Conservation (phyloP, 202 grass and related monocot species). For the Panicum virgatum region DNA sequence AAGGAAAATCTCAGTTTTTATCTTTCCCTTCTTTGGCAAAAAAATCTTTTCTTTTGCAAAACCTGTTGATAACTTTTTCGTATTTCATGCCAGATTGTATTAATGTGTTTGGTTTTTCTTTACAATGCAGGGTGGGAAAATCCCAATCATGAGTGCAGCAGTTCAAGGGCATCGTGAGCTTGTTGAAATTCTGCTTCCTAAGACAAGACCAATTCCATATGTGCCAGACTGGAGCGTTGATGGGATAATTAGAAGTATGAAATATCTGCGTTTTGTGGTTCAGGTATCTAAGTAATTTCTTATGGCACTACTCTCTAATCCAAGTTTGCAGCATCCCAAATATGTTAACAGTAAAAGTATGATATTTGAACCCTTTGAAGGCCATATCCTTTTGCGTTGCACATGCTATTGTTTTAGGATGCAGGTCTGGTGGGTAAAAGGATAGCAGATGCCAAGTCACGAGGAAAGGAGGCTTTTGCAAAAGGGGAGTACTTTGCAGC, state of each 20-base stretch:
- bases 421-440: slow-evolving; percentile 3
- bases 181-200: slow-evolving; percentile 54
- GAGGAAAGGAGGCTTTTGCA: slow-evolving; percentile 42
- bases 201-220: slow-evolving; percentile 43
- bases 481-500: slow-evolving; percentile 50
- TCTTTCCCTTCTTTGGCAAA: background rate
- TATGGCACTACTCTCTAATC: no score
- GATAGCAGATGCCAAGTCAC: slow-evolving; percentile 38
- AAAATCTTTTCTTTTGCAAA: no score
- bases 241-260: slow-evolving; percentile 41
- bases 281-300: slow-evolving; percentile 24
- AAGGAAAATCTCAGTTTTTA: background rate
- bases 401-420: slow-evolving; percentile 24
- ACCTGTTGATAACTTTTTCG: background rate
- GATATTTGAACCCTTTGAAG: background rate
- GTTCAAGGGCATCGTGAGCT: slow-evolving; percentile 26
- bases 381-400: background rate
- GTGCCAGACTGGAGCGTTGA: slow-evolving; percentile 47
- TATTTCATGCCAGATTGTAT: background rate
- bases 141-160: slow-evolving; percentile 44
- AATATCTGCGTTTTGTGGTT: background rate
- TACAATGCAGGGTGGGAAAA: slow-evolving; percentile 28
- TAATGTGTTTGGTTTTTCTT: background rate
- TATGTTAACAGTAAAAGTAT: background rate
- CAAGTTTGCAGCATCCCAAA: background rate